Evolutionary conservation across 2,329 filamentous ascomycete genomes (phyloP), one percentile per base, ranked within the genome.

Genomic region (Alternaria novae-zelandiae): DNA sequence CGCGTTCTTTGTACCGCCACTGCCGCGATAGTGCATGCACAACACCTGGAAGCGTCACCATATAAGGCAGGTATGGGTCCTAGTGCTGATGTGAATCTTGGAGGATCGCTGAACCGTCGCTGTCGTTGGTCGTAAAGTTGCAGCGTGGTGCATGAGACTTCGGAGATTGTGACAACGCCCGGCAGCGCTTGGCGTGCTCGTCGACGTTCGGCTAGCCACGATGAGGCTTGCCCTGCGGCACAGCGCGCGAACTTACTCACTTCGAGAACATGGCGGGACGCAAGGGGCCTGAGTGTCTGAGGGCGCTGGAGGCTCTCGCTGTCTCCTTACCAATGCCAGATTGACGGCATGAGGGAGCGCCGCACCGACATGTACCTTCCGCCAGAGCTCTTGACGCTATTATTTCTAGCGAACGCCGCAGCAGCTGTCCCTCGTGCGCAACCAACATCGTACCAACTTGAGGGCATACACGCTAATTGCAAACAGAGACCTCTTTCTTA

Each of bases 341-440:
- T 28, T 54, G 41, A 50, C 32, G 17, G 21, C 28, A 23, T 28
- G 30, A 51, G 49, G n/a, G n/a, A 41, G 36, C 36, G 36, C 15
- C 17, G 32, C 9, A n/a, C 32, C 28, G 49, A 51, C 28, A 32
- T 54, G 43, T 50, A 54, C 61, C 64, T 70, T 32, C 66, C 61
- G 7, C 44, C 56, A n/a, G 68, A 67, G 53, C 32, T 74, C 23
- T 53, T 68, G 23, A 60, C 62, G 26, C 54, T 72, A 46, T 54
- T 71, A 43, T 49, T 69, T 10, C 49, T 72, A 2, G 49, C 63
- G 9, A 54, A 54, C n/a, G 45, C 26, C 43, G 63, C 66, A 10
- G 49, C 44, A 28, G 64, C 67, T 23, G 50, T 64, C 41, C 64
- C 59, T 49, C 64, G 70, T 72, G 61, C 21, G 64, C 26, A 13